Base-by-base conservation (phyloP, 306 rosid species). In the Rubus idaeus region DNA sequence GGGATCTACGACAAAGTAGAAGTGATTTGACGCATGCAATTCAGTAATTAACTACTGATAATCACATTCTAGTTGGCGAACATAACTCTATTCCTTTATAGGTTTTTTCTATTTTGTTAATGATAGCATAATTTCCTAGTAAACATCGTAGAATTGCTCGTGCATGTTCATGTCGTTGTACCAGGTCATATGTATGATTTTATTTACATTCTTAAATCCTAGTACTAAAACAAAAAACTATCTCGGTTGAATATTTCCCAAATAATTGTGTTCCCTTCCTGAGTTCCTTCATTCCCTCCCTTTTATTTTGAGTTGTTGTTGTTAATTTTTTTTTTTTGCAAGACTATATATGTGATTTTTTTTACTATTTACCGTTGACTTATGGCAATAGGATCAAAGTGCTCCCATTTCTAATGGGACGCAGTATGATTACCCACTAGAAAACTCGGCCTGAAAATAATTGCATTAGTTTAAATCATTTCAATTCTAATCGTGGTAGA, bases 401-500 rank as follows among this genome's bases (percentile, higher is more conserved):
- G 61, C 62, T 35, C 62, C 62, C 62, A 35, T 51, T 71, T 51
- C 49, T 37, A 71, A 52, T 71, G 63, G 75, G 75, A 71, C 10
- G 49, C 75, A 18, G 9, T 9, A 71, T 71, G 62, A 56, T 56
- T 69, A 69, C 47, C 9, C 18, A 49, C 35, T 71, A 49, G 74
- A 47, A 70, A 70, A 26, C 73, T 2, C 35, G 35, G 46, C 62
- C 40, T 60, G 35, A 23, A 4, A 17, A 23, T 10, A 61, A 57
- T 41, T 44, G 67, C 42, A 42, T 45, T 57, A 14, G 46, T 37
- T 37, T 63, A 63, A 63, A 39, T 37, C 44, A 37, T 16, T 63
- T 62, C 42, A 35, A 62, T 62, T 12, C 44, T 62, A 40, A 41
- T 41, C 67, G 12, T 73, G 41, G 52, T 3, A 16, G 21, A 56